A percentile compares a stretch with the other conserved stretches of the same genome.
Conservation (phyloP, 2,329 filamentous ascomycete genomes). For the Xylaria sp. region DNA sequence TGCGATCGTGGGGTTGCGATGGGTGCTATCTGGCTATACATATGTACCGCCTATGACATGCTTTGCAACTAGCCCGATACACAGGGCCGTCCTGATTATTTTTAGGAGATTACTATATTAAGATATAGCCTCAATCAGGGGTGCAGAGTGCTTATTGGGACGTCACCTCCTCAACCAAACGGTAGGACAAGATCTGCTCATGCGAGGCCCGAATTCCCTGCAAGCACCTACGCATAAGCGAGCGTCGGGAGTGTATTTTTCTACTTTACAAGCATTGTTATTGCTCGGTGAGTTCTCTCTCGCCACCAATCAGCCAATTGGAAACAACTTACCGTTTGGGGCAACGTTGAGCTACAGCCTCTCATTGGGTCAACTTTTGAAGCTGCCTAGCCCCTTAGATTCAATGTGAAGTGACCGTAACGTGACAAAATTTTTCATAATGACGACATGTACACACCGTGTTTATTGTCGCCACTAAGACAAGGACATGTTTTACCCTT, state of each 20-base stretch:
- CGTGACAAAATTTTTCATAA: background rate
- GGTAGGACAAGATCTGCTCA: background rate
- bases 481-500: background rate
- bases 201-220: slow-evolving; percentile 7
- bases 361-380: slow-evolving; percentile 19
- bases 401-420: slow-evolving; percentile 2
- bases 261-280: background rate
- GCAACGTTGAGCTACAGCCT: slow-evolving; percentile 6
- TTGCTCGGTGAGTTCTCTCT: background rate
- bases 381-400: slow-evolving; percentile 17
- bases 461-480: background rate
- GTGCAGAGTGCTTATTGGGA: slow-evolving; percentile 52
- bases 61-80: slow-evolving; percentile 31
- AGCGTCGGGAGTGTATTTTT: slow-evolving; percentile 33
- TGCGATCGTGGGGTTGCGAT: slow-evolving; percentile 34
- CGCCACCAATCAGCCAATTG: slow-evolving; percentile 29
- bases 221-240: slow-evolving; percentile 35
- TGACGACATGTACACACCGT: background rate
- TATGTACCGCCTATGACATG: slow-evolving; percentile 38
- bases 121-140: slow-evolving; percentile 51
- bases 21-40: slow-evolving; percentile 37
- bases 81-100: slow-evolving; percentile 47
- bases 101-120: slow-evolving; percentile 54
- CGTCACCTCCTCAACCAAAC: slow-evolving; percentile 45
- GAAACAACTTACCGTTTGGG: slow-evolving; percentile 4